A percentile compares a stretch with the other conserved stretches of the same genome.
These are phyloP conservation scores for Ciborinia camelliae DNA, from an alignment of 2,329 filamentous ascomycete genomes.

Conservation along the genomic window DNA sequence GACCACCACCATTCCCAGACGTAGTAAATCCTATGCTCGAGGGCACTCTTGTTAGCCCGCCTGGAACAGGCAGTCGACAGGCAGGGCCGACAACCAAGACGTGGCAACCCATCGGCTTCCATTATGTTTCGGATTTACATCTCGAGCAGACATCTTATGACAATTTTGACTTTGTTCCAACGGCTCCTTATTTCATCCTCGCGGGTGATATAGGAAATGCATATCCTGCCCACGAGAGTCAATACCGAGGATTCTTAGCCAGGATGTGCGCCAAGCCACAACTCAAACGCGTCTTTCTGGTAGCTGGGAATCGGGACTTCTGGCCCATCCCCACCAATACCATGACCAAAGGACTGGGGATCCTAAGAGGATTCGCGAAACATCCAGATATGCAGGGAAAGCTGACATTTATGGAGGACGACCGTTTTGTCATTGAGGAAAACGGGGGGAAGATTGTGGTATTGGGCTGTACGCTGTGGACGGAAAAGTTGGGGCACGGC, in stretches of 20 bases:
- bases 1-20: background rate
- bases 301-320: slow-evolving; percentile 11
- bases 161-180: background rate
- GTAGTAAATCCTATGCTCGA: background rate
- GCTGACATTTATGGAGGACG: background rate
- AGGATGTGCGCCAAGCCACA: slow-evolving; percentile 8
- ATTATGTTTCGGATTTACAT: slow-evolving; percentile 13
- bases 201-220: background rate
- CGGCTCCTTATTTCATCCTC: background rate
- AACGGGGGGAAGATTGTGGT: background rate
- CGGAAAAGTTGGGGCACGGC: background rate
- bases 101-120: background rate
- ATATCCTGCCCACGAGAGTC: background rate
- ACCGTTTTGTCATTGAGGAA: background rate
- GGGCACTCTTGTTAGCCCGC: background rate
- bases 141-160: slow-evolving; percentile 3
- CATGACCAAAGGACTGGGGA: background rate
- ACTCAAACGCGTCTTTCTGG: background rate
- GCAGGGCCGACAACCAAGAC: too few species aligned
- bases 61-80: background rate
- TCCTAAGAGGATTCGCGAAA: background rate
- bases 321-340: background rate
- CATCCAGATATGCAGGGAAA: slow-evolving; percentile 1
- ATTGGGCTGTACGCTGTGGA: slow-evolving; percentile 6
- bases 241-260: background rate